Percentiles rank a stretch among this genome's conserved stretches.
Evolutionary conservation across 768 basidiomycete genomes (phyloP).

Genomic region (Rubroboletus pulcherrimus): DNA sequence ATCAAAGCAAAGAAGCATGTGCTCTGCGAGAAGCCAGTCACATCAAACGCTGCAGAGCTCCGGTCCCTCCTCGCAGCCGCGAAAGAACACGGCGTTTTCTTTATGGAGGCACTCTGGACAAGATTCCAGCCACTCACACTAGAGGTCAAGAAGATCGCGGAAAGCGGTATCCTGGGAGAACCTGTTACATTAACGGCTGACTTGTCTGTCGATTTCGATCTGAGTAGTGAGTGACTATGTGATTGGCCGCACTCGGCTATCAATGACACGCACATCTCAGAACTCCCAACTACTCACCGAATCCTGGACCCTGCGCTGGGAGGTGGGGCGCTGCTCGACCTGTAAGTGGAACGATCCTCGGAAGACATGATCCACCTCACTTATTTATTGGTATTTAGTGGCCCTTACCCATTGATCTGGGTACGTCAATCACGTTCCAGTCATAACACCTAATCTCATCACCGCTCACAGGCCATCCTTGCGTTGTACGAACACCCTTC

Average conservation of each 20-base stretch:
- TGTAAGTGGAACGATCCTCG: slow-evolving; percentile 47
- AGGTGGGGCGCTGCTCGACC: slow-evolving; percentile 79
- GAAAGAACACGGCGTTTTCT: slow-evolving; percentile 74
- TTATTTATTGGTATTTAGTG: slow-evolving; percentile 39
- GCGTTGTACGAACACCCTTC: slow-evolving; percentile 73
- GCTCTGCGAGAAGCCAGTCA: slow-evolving; percentile 87
- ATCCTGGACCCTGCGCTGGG: slow-evolving; percentile 78
- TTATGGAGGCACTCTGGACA: slow-evolving; percentile 94
- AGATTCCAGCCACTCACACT: slow-evolving; percentile 68
- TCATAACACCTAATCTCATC: slow-evolving; percentile 9
- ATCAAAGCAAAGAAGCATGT: slow-evolving; percentile 81
- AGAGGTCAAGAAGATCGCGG: slow-evolving; percentile 61
- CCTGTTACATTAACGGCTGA: slow-evolving; percentile 73
- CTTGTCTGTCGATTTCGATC: slow-evolving; percentile 64
- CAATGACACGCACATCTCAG: slow-evolving; percentile 32
- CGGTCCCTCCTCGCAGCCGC: slow-evolving; percentile 70
- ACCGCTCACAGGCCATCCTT: slow-evolving; percentile 60
- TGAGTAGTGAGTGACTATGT: slow-evolving; percentile 45
- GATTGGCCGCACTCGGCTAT: background rate
- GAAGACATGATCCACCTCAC: background rate
- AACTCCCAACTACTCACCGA: slow-evolving; percentile 63
- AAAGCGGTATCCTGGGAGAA: slow-evolving; percentile 60
- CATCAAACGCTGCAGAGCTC: slow-evolving; percentile 71
- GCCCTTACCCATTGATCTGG: slow-evolving; percentile 82
- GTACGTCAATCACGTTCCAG: slow-evolving; percentile 33